These are phyloP conservation scores for Anthracocystis setariae DNA, from an alignment of 1,284 basidiomycete genomes.

Conservation along the genomic window DNA sequence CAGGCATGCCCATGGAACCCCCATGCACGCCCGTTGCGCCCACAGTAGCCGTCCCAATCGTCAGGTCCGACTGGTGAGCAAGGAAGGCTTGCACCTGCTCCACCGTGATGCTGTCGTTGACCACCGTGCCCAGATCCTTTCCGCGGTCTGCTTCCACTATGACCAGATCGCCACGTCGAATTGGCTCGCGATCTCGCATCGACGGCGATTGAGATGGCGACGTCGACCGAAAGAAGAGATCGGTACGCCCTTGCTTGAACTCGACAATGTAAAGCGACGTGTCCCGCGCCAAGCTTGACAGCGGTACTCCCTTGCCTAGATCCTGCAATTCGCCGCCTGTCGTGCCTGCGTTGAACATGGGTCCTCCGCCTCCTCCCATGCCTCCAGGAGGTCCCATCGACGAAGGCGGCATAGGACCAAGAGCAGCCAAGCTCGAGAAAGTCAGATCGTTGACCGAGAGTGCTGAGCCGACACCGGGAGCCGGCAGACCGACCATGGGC, in stretches of 20 bases:
- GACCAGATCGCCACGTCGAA: conserved; percentile 86
- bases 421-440: conserved; percentile 45
- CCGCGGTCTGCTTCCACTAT: conserved; percentile 97
- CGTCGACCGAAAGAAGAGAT: conserved; percentile 80
- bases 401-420: conserved; percentile 50
- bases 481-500: conserved; percentile 7
- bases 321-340: conserved; percentile 69
- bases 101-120: conserved; percentile 72
- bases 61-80: conserved; percentile 57
- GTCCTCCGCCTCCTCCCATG: conserved; percentile 5
- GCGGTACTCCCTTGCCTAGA: conserved; percentile 87
- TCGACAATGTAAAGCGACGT: conserved; percentile 95
- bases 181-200: conserved; percentile 51
- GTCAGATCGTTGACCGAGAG: conserved; percentile 31
- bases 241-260: conserved; percentile 95
- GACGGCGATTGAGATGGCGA: conserved; percentile 28
- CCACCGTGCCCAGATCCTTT: conserved; percentile 86
- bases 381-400: conserved; percentile 29
- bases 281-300: conserved; percentile 80
- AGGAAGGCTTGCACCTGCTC: conserved; percentile 78
- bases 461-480: not conserved
- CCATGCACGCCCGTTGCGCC: conserved; percentile 21
- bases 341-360: conserved; percentile 15
- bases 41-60: conserved; percentile 24
- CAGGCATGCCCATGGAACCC: not conserved